Conservation (phyloP, 2,329 filamentous ascomycete species). For the Neoarthrinium moseri region DNA sequence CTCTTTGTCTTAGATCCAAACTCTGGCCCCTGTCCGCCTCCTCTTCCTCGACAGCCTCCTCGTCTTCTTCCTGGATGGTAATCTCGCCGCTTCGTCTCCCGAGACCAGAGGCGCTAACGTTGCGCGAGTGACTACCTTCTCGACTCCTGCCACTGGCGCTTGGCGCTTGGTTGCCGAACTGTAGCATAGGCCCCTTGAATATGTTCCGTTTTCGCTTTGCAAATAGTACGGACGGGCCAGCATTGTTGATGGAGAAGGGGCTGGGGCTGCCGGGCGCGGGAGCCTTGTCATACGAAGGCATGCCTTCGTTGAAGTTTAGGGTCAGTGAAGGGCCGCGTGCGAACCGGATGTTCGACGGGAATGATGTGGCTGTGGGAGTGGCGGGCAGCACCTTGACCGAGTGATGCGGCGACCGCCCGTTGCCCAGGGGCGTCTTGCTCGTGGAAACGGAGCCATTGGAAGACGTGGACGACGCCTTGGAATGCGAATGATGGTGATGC, state of each 20-base stretch:
- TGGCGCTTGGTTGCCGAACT: slow-evolving; percentile 41
- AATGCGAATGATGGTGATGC: slow-evolving; percentile 82
- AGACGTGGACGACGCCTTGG: slow-evolving; percentile 91
- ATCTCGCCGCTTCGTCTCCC: slow-evolving; percentile 73
- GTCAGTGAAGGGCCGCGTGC: slow-evolving; percentile 62
- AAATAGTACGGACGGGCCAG: slow-evolving; percentile 61
- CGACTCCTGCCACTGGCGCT: slow-evolving; percentile 27
- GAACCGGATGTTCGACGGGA: slow-evolving; percentile 84
- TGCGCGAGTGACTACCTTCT: slow-evolving; percentile 45
- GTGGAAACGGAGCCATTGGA: slow-evolving; percentile 73
- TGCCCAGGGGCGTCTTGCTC: slow-evolving; percentile 62
- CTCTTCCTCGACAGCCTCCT: slow-evolving; percentile 40
- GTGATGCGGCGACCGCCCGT: slow-evolving; percentile 76
- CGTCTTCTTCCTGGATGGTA: slow-evolving; percentile 67
- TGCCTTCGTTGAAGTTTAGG: slow-evolving; percentile 57
- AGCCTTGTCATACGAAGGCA: slow-evolving; percentile 35
- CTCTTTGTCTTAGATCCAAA: neutral
- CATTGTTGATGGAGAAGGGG: slow-evolving; percentile 43
- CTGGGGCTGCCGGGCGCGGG: slow-evolving; percentile 51
- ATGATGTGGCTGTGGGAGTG: slow-evolving; percentile 72
- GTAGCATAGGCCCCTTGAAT: slow-evolving; percentile 77
- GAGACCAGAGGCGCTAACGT: slow-evolving; percentile 60
- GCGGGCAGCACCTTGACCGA: slow-evolving; percentile 95
- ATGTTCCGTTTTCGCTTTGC: slow-evolving; percentile 78
- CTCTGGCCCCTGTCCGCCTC: neutral